Evolutionary conservation across 208 protist species (phyloP).

Genomic region (Leishmania guyanensis): DNA sequence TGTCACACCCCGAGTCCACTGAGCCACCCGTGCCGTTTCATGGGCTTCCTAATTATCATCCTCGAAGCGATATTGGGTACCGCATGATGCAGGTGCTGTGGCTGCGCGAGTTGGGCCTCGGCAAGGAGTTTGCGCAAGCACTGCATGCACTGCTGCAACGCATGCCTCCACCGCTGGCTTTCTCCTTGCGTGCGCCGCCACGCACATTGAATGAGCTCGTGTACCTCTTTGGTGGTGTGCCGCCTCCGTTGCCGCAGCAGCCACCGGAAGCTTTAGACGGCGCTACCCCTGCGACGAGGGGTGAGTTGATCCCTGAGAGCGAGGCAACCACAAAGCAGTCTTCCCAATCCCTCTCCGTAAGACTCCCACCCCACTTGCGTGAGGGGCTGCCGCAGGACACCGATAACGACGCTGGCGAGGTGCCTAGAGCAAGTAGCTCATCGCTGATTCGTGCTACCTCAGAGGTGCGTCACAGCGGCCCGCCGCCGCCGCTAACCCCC

Average conservation of each 20-base stretch:
- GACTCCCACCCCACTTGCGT: background rate
- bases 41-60: conserved; percentile 45
- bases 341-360: background rate
- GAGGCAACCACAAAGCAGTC: background rate
- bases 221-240: conserved; percentile 40
- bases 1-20: background rate
- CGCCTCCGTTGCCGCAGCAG: conserved; percentile 1
- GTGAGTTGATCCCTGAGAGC: background rate
- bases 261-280: background rate
- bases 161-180: conserved; percentile 33
- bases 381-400: background rate
- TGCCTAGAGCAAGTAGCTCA: background rate
- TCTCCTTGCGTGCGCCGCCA: conserved; percentile 33
- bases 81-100: conserved; percentile 76
- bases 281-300: background rate
- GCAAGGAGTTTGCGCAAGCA: conserved; percentile 31
- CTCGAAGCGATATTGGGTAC: conserved; percentile 46
- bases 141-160: conserved; percentile 19
- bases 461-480: background rate
- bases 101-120: conserved; percentile 65
- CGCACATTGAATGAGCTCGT: conserved; percentile 51
- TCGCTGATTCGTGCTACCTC: background rate
- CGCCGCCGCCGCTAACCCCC: background rate
- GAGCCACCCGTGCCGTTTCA: conserved; percentile 34
- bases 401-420: background rate